Percentiles rank a stretch among this genome's conserved stretches.
Evolutionary conservation across 352 stramenopile species (phyloP).

Genomic region (Elongisporangium undulatum): DNA sequence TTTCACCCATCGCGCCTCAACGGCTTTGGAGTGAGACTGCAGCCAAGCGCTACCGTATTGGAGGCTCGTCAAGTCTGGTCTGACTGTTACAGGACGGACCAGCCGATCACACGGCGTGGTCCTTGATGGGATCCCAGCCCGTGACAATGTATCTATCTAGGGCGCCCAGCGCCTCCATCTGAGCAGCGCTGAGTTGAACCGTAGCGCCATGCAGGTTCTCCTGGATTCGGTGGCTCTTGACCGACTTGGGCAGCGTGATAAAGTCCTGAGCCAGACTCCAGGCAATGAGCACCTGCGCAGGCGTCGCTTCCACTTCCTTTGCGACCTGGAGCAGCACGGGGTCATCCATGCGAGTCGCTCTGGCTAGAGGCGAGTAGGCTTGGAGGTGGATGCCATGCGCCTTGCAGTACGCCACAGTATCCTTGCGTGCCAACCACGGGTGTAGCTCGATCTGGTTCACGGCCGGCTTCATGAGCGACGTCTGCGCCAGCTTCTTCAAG

Average conservation of each 20-base stretch:
- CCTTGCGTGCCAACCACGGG: constrained; percentile 45
- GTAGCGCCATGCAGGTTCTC: constrained; percentile 42
- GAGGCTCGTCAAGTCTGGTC: no score
- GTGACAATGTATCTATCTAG: neutral
- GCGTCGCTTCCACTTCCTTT: constrained; percentile 22
- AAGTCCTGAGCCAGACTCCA: constrained; percentile 39
- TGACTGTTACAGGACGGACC: no score
- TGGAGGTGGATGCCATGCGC: constrained; percentile 25
- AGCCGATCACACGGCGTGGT: neutral
- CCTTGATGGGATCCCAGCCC: constrained; percentile 3
- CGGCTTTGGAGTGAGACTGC: no score
- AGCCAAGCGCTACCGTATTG: no score
- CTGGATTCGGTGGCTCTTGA: constrained; percentile 37
- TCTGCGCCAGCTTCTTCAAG: constrained; percentile 64
- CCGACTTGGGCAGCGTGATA: constrained; percentile 49
- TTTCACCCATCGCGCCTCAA: no score
- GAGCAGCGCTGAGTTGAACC: constrained; percentile 20
- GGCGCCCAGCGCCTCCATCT: neutral
- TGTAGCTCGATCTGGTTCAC: constrained; percentile 79
- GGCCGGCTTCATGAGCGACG: constrained; percentile 32
- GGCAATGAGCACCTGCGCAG: constrained; percentile 38
- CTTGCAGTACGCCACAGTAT: constrained; percentile 47
- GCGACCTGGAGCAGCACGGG: no score
- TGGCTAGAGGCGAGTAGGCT: constrained; percentile 42
- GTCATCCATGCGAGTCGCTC: constrained; percentile 18